Base-by-base conservation (phyloP, 2,329 filamentous ascomycete genomes). In the Pseudogymnoascus sp. region DNA sequence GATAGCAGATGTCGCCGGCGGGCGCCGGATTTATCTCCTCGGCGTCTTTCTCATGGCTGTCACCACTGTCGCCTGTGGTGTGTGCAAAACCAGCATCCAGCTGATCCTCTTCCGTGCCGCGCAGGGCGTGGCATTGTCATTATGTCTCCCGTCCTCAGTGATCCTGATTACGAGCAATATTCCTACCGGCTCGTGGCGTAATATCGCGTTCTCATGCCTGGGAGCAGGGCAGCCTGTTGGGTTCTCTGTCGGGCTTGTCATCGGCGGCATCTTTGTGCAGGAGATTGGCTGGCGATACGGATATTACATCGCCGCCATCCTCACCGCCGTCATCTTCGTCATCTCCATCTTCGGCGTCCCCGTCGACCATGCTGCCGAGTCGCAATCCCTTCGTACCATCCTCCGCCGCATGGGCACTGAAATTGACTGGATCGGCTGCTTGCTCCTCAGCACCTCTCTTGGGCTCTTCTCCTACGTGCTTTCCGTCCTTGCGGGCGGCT, bases 401-500 rank as follows among this genome's bases (percentile, higher is more conserved):
- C 7, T 64, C 7, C 7, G 33, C 4, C 62, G 67, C 19, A 37
- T 68, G n/a, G 63, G 61, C 19, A 63, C 59, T 2, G 77, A 82
- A 3, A 80, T 84, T 45, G 81, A 84, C 64, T 84, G 81, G 81
- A 68, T 81, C 35, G 81, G 81, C 0, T 78, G 78, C 6, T 21
- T 74, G 0, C 72, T 83, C 26, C 75, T 77, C 3, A 79, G 76
- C 64, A 71, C 75, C 1, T 78, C 74, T 26, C 70, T 83, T 19
- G 81, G 77, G 0, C 71, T 83, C 64, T 73, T 83, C 2, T 80
- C 77, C 2, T 83, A 83, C 68, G 75, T 80, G 11, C 61, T 69
- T 31, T 65, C 67, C 10, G 61, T 68, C 19, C 62, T 67, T 6
- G 63, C 66, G 2, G 59, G 63, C 21, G 66, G 65, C 8, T 33